These are phyloP conservation scores for Talaromyces marneffei DNA, from an alignment of 2,329 filamentous ascomycete genomes.

Conservation along the genomic window DNA sequence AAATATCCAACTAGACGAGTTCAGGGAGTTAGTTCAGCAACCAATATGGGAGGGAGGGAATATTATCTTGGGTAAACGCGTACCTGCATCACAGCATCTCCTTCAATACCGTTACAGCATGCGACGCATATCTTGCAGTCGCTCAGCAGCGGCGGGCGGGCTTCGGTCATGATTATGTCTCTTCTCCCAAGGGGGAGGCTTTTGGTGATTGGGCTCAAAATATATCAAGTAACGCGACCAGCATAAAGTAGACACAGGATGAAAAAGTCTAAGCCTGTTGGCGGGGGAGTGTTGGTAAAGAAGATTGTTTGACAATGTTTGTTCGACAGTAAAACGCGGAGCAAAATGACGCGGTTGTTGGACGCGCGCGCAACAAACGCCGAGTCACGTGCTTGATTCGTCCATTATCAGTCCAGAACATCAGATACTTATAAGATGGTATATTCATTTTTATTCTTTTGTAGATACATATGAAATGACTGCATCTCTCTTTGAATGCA, in stretches of 20 bases:
- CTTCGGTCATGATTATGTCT: conserved; percentile 5
- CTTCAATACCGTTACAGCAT: conserved; percentile 35
- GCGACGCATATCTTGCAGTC: conserved; percentile 45
- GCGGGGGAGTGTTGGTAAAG: neutral
- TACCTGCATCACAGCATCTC: conserved; percentile 40
- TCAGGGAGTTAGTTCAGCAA: neutral
- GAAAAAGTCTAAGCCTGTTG: neutral
- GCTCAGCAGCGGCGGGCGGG: conserved; percentile 36
- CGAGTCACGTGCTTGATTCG: conserved; percentile 7
- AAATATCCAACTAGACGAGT: conserved; percentile 39
- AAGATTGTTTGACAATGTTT: neutral
- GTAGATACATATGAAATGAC: neutral
- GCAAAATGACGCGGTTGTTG: neutral
- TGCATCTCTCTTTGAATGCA: neutral
- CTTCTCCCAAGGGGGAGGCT: neutral
- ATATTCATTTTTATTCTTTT: neutral
- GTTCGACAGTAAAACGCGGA: conserved; percentile 4
- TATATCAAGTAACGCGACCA: neutral
- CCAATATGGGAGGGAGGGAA: neutral
- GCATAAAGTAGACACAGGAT: neutral
- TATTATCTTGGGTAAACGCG: neutral
- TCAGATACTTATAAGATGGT: neutral
- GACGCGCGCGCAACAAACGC: conserved; percentile 12
- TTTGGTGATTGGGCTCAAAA: neutral
- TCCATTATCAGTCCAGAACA: neutral